Conservation (phyloP, 495 filamentous ascomycete genomes). For the Daldinia vernicosa region DNA sequence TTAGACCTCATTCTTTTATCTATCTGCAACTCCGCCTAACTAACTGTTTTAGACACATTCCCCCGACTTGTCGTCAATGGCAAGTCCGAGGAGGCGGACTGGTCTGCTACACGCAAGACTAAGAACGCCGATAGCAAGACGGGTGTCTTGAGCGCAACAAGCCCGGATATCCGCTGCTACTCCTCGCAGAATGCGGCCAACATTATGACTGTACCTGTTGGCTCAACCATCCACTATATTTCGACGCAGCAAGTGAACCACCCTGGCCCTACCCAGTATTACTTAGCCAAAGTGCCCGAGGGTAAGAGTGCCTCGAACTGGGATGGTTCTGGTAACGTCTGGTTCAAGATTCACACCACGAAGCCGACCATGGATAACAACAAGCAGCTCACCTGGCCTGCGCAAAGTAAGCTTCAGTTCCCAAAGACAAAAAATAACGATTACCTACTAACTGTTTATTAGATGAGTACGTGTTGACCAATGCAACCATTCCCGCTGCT, state of each 20-base stretch:
- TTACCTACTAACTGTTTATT: conserved; percentile 1
- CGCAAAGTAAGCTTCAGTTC: conserved; percentile 45
- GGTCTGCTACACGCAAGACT: conserved; percentile 54
- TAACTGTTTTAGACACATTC: conserved; percentile 48
- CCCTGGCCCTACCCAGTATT: conserved; percentile 57
- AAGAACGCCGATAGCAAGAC: conserved; percentile 53
- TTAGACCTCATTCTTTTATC: neutral
- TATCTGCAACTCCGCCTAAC: neutral
- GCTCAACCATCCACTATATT: conserved; percentile 56
- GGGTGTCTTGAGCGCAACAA: conserved; percentile 53
- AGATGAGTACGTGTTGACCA: conserved; percentile 52
- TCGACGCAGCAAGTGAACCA: conserved; percentile 58
- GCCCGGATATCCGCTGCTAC: conserved; percentile 60
- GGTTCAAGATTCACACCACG: conserved; percentile 63
- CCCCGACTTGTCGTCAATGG: conserved; percentile 53
- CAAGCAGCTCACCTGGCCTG: conserved; percentile 53
- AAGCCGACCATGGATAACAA: conserved; percentile 51
- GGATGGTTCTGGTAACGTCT: conserved; percentile 57
- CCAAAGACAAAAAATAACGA: neutral
- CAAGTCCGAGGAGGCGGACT: conserved; percentile 50
- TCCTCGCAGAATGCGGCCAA: conserved; percentile 50
- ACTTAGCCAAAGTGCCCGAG: conserved; percentile 59
- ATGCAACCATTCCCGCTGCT: conserved; percentile 56
- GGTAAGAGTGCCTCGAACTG: conserved; percentile 54
- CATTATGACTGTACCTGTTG: conserved; percentile 52